These are phyloP conservation scores for Spergularia marina DNA, from an alignment of 148 eudicot species.

Conservation along the genomic window DNA sequence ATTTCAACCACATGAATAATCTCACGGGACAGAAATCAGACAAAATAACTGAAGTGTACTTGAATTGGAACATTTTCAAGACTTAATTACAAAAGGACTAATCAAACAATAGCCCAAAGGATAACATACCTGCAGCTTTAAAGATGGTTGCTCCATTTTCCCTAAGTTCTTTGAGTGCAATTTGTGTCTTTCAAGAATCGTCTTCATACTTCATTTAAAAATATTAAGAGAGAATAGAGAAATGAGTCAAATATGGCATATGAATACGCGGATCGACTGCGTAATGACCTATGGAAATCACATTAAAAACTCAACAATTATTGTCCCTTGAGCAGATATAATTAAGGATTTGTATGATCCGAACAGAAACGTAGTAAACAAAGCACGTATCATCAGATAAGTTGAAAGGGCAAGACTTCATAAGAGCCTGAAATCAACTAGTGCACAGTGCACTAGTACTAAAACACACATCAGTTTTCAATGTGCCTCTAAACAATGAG, in stretches of 20 bases:
- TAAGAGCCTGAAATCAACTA: no score
- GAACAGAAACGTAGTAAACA: no score
- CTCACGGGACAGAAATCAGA: background rate
- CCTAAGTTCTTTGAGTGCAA: constrained; percentile 72
- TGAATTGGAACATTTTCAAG: background rate
- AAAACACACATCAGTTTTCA: no score
- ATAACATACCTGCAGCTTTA: constrained; percentile 63
- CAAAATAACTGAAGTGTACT: constrained; percentile 1
- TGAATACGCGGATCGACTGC: background rate
- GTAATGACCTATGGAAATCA: no score
- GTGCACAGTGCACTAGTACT: no score
- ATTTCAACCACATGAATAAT: background rate
- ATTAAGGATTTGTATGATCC: no score
- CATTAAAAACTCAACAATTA: background rate
- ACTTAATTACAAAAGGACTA: background rate
- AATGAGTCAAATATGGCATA: constrained; percentile 3
- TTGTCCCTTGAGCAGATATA: no score
- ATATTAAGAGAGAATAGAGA: background rate
- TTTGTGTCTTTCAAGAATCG: constrained; percentile 64
- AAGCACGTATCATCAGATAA: no score
- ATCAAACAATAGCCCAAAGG: constrained; percentile 7
- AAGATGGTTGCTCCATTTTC: constrained; percentile 72
- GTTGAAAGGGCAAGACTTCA: no score
- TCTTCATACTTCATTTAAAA: constrained; percentile 55
- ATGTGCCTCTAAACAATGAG: background rate